Percentiles rank a stretch among this genome's conserved stretches.
These are phyloP conservation scores for Aspergillus eucalypticola DNA, from an alignment of 2,329 filamentous ascomycete genomes.

Conservation along the genomic window DNA sequence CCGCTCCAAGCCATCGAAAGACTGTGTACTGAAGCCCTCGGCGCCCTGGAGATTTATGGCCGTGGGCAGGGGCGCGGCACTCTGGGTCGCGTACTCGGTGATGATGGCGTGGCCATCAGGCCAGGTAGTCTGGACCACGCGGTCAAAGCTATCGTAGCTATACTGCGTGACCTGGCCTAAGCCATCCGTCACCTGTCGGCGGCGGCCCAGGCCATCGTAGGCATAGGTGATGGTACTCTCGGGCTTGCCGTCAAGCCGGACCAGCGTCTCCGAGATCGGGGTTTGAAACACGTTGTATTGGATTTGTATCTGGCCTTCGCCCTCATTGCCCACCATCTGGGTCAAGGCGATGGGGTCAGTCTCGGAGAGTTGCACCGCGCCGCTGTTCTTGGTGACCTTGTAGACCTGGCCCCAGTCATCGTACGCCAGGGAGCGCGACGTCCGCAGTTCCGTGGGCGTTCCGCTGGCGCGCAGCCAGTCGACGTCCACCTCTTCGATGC, in stretches of 20 bases:
- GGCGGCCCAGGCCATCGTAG: slow-evolving; percentile 10
- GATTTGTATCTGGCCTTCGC: slow-evolving; percentile 1
- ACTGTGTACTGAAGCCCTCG: neutral
- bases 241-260: neutral
- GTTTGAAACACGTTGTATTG: neutral
- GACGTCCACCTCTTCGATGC: no score
- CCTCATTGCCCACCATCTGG: neutral
- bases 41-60: neutral
- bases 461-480: no score
- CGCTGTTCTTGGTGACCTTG: slow-evolving; percentile 26
- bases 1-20: slow-evolving; percentile 7
- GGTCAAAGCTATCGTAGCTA: slow-evolving; percentile 9
- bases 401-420: slow-evolving; percentile 18
- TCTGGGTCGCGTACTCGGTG: slow-evolving; percentile 3
- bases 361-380: neutral
- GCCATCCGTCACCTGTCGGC: neutral
- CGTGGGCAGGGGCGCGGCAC: neutral
- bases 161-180: slow-evolving; percentile 7
- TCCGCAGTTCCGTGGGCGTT: no score
- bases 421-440: slow-evolving; percentile 9
- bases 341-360: slow-evolving; percentile 6
- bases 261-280: neutral
- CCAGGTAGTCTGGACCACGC: slow-evolving; percentile 7
- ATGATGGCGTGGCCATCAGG: neutral
- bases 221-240: neutral